A percentile compares a stretch with the other conserved stretches of the same genome.
Conservation (phyloP, 2,329 filamentous ascomycete species). For the Aspergillus fructus region DNA sequence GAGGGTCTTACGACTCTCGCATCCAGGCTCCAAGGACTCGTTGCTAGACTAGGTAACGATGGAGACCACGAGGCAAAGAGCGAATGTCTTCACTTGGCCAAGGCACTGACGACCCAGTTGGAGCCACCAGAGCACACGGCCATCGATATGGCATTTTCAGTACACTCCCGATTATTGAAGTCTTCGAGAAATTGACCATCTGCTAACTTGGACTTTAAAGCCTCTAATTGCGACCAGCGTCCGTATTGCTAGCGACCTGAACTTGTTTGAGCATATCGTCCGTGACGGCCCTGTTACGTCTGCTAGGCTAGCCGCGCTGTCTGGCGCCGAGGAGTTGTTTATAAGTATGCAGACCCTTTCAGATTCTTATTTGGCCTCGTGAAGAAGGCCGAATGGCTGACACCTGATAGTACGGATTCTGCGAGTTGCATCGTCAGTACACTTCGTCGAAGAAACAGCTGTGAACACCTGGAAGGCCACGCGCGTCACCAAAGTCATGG, state of each 20-base stretch:
- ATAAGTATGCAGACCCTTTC: neutral
- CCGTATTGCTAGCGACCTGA: neutral
- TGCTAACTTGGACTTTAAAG: too few relatives aligned
- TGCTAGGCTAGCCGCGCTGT: neutral
- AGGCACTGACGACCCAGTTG: constrained; percentile 2
- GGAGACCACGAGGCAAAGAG: neutral
- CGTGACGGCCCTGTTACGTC: neutral
- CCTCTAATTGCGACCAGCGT: constrained; percentile 7
- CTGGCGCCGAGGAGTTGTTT: neutral
- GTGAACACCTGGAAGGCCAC: neutral
- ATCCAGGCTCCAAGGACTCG: neutral
- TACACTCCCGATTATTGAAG: neutral
- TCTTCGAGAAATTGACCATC: too few relatives aligned
- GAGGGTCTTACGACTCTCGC: neutral
- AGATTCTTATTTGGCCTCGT: too few relatives aligned
- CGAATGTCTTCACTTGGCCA: constrained; percentile 1
- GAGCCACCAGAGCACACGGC: constrained; percentile 4
- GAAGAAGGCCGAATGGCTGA: neutral
- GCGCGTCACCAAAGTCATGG: constrained; percentile 3
- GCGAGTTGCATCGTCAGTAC: neutral
- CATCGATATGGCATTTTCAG: constrained; percentile 4
- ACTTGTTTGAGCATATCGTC: neutral
- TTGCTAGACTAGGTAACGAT: neutral
- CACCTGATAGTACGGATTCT: neutral
- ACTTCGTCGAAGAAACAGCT: constrained; percentile 1